Evolutionary conservation across 1,284 basidiomycete genomes (phyloP), one percentile per base, ranked within the genome.

Genomic region (Rhodotorula sp.): DNA sequence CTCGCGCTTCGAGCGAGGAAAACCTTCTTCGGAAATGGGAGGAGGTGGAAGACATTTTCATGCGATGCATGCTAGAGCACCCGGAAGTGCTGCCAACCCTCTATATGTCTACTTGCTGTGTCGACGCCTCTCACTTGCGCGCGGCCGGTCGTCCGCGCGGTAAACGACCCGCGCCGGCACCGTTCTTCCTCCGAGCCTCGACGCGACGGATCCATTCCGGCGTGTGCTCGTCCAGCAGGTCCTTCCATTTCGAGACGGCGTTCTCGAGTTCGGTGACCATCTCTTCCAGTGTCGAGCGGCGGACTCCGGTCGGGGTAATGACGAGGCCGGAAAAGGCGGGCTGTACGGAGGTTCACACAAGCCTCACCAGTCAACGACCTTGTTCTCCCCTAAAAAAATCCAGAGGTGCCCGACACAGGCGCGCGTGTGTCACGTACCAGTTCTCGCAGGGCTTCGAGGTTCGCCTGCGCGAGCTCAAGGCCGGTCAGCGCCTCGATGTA

Each of bases 401-500:
- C 18, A 21, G 7, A 6, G 60, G 7, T 1, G 26, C n/a, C 5
- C 12, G 19, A 5, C 50, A 19, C 7, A 18, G 23, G 31, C 15
- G 45, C 16, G 1, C 15, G 10, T 18, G 14, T 12, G 15, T 5
- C 19, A 57, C 69, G 61, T 43, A 70, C 70, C 31, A 72, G 18
- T 6, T 58, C 50, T 52, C 68, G 64, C 10, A 72, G 48, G 26
- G 68, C 67, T 43, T 66, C 56, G 31, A 60, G 47, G 62, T 69
- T 55, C 2, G 70, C 70, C 34, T 60, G 64, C 38, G 67, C 70
- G 7, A 55, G 56, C 21, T 68, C 70, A 7, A 62, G 50, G 28
- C 66, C 67, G 12, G 47, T 49, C 19, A 59, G 61, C 18, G 70
- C 70, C 23, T 72, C 64, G 56, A 72, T 57, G 26, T 66, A 72